Percentiles rank a stretch among this genome's conserved stretches.
phyloP scores from a whole-genome alignment of 2,329 filamentous ascomycete species.

The Cercospora sesami region DNA sequence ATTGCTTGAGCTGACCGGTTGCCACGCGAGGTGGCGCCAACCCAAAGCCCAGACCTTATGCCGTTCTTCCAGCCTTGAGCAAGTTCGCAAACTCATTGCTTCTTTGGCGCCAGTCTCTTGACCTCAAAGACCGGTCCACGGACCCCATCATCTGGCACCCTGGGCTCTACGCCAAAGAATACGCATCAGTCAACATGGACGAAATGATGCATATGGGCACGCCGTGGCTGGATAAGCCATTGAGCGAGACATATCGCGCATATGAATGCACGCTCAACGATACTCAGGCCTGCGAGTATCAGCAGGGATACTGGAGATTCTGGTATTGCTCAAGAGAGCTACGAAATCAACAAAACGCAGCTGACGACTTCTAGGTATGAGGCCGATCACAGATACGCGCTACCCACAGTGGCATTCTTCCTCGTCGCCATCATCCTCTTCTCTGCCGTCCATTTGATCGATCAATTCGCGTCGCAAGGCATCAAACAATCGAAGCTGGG shows the following conservation, averaged over 20 bases:
- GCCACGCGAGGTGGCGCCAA: slow-evolving; percentile 1
- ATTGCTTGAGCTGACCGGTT: background rate
- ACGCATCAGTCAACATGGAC: slow-evolving; percentile 14
- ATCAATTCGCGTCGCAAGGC: slow-evolving; percentile 29
- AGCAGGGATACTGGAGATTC: slow-evolving; percentile 49
- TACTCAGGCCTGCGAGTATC: slow-evolving; percentile 49
- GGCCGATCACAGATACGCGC: slow-evolving; percentile 55
- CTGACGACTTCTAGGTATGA: slow-evolving; percentile 47
- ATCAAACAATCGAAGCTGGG: slow-evolving; percentile 6
- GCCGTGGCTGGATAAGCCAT: slow-evolving; percentile 45
- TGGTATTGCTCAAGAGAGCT: slow-evolving; percentile 38
- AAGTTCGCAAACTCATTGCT: background rate
- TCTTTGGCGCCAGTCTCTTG: background rate
- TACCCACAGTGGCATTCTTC: slow-evolving; percentile 56
- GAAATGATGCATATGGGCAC: slow-evolving; percentile 25
- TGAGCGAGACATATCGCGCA: slow-evolving; percentile 42
- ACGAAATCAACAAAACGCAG: background rate
- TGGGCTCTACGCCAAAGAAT: background rate
- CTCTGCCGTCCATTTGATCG: slow-evolving; percentile 43
- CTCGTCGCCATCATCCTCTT: slow-evolving; percentile 52
- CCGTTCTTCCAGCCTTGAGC: background rate
- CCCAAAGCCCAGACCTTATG: background rate
- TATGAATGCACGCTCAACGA: slow-evolving; percentile 37
- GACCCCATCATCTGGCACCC: background rate
- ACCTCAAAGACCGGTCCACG: background rate